A percentile compares a stretch with the other conserved stretches of the same genome.
phyloP scores from a whole-genome alignment of 2,329 filamentous ascomycete genomes.

The Atkinsonella hypoxylon region DNA sequence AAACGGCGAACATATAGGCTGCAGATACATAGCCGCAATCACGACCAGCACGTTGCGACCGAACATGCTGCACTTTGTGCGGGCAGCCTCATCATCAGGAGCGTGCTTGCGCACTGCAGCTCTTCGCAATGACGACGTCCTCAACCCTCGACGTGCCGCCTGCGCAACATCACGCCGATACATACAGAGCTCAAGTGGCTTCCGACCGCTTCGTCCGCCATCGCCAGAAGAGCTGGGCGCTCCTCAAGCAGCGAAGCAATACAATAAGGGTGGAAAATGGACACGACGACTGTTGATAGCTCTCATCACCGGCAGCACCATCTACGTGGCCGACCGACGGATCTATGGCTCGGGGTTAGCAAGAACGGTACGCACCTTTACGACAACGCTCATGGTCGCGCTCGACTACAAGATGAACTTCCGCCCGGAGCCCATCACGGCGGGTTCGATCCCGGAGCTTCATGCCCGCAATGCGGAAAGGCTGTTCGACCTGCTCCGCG shows the following conservation, averaged over 20 bases:
- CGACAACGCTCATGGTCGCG: conserved; percentile 65
- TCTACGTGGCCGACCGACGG: conserved; percentile 59
- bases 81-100: conserved; percentile 6
- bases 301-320: conserved; percentile 42
- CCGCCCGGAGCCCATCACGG: conserved; percentile 61
- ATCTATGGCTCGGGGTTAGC: conserved; percentile 69
- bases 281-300: conserved; percentile 58
- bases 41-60: conserved; percentile 17
- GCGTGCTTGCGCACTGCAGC: conserved; percentile 6
- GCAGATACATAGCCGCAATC: conserved; percentile 4
- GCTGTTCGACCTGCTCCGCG: conserved; percentile 66
- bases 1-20: neutral
- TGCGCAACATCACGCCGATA: conserved; percentile 10
- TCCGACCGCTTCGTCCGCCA: conserved; percentile 60
- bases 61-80: conserved; percentile 15
- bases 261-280: conserved; percentile 61
- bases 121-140: conserved; percentile 7
- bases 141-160: neutral
- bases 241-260: conserved; percentile 58
- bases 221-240: conserved; percentile 67
- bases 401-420: conserved; percentile 97
- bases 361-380: conserved; percentile 73
- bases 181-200: conserved; percentile 30
- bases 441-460: conserved; percentile 61
- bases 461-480: conserved; percentile 76